Evolutionary conservation across 306 rosid species (phyloP).

Genomic region (Lathyrus tuberosus): DNA sequence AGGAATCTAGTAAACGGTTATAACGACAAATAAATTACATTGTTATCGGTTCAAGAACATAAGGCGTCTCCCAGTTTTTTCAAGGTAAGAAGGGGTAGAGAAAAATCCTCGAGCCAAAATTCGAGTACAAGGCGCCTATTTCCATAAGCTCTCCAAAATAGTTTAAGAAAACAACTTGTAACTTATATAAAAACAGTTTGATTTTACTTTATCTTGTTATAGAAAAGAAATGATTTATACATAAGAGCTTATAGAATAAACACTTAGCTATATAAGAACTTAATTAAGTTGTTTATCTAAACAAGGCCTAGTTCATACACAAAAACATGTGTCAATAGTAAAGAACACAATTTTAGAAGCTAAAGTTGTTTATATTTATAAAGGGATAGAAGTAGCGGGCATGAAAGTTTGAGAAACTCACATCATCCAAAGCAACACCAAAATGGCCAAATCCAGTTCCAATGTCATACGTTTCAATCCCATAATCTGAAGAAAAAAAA

Average conservation of each 20-base stretch:
- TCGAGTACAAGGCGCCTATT: too few relatives aligned
- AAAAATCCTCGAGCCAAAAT: too few relatives aligned
- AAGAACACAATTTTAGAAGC: constrained; percentile 22
- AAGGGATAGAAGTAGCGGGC: constrained; percentile 7
- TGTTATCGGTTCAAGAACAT: too few relatives aligned
- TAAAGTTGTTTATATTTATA: constrained; percentile 27
- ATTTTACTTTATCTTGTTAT: not conserved
- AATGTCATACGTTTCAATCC: constrained; percentile 77
- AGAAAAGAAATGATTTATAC: not conserved
- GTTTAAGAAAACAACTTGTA: not conserved
- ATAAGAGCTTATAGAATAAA: not conserved
- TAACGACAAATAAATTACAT: constrained; percentile 13
- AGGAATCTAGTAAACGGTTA: constrained; percentile 60
- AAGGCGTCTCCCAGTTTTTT: too few relatives aligned
- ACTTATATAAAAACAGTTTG: not conserved
- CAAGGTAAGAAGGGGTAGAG: too few relatives aligned
- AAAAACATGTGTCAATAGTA: not conserved
- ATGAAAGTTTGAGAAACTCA: constrained; percentile 48
- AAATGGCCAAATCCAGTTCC: constrained; percentile 85
- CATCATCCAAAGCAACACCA: constrained; percentile 94
- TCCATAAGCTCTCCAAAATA: not conserved
- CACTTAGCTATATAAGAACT: not conserved
- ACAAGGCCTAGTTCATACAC: not conserved
- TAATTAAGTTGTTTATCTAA: not conserved
- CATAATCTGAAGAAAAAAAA: constrained; percentile 69